phyloP scores from a whole-genome alignment of 495 filamentous ascomycete species.

The Talaromyces proteolyticus region DNA sequence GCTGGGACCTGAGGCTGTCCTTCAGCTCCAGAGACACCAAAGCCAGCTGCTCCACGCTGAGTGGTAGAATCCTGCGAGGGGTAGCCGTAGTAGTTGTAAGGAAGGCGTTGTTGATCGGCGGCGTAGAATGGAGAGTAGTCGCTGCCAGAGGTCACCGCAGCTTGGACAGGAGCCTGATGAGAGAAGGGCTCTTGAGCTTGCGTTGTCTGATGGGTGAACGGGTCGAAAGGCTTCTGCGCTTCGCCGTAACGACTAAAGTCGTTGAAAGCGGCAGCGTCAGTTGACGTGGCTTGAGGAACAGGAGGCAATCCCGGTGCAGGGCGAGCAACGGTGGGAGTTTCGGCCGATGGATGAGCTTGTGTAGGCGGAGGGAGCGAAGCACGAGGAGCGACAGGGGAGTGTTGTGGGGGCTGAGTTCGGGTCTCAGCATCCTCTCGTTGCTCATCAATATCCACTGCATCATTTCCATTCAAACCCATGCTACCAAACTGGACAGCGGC shows the following conservation, averaged over 20 bases:
- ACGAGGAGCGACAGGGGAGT: slow-evolving; percentile 88
- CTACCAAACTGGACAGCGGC: slow-evolving; percentile 96
- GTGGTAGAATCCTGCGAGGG: slow-evolving; percentile 75
- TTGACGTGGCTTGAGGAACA: slow-evolving; percentile 50
- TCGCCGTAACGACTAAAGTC: slow-evolving; percentile 65
- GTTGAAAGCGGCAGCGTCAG: slow-evolving; percentile 45
- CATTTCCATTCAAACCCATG: slow-evolving; percentile 79
- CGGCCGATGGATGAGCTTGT: slow-evolving; percentile 41
- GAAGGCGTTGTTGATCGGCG: slow-evolving; percentile 70
- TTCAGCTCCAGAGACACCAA: slow-evolving; percentile 67
- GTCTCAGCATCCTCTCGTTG: slow-evolving; percentile 95
- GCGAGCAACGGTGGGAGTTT: slow-evolving; percentile 58
- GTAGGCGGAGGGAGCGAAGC: slow-evolving; percentile 79
- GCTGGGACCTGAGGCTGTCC: slow-evolving; percentile 71
- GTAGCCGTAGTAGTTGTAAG: slow-evolving; percentile 74
- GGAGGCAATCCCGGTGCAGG: slow-evolving; percentile 63
- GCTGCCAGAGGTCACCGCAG: slow-evolving; percentile 57
- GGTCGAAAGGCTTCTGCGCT: slow-evolving; percentile 79
- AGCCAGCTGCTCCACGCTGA: slow-evolving; percentile 58
- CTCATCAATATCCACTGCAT: slow-evolving; percentile 80
- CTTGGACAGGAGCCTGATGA: slow-evolving; percentile 45
- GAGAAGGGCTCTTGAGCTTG: slow-evolving; percentile 58
- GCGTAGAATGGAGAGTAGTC: slow-evolving; percentile 86
- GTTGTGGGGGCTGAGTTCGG: slow-evolving; percentile 86
- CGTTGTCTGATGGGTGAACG: slow-evolving; percentile 73